Evolutionary conservation across 305 asterid species (phyloP).

Genomic region (Fraxinus baroniana): DNA sequence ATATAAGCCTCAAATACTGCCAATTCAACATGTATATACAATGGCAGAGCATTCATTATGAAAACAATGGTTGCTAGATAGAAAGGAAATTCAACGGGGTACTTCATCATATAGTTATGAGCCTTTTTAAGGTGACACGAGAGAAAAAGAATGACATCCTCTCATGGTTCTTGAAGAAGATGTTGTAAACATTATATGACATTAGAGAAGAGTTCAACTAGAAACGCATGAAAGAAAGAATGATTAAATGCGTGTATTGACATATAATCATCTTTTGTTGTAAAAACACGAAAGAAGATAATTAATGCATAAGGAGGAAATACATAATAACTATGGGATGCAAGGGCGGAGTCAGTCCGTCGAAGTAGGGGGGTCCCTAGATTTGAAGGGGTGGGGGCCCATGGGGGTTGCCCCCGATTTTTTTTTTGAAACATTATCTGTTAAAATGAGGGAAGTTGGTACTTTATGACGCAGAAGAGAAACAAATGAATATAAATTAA

Average conservation of each 20-base stretch:
- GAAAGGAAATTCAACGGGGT: background rate
- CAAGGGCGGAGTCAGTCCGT: background rate
- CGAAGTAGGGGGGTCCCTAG: too few species aligned
- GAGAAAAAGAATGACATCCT: background rate
- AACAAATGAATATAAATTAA: too few species aligned
- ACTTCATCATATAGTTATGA: background rate
- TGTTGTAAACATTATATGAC: background rate
- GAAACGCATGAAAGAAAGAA: background rate
- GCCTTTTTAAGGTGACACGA: background rate
- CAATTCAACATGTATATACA: background rate
- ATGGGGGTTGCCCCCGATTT: too few species aligned
- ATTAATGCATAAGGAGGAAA: background rate
- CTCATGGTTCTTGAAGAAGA: background rate
- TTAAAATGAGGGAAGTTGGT: too few species aligned
- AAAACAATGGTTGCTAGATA: too few species aligned
- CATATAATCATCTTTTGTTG: background rate
- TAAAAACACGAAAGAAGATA: background rate
- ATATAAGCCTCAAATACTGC: background rate
- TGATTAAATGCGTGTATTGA: background rate
- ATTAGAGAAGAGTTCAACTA: background rate
- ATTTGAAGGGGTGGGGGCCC: too few species aligned
- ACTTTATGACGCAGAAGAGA: too few species aligned
- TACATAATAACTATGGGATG: background rate
- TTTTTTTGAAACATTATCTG: too few species aligned
- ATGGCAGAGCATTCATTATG: background rate